Base-by-base conservation (phyloP, 1,139 yeast genomes). In the Saccharomyces hybrid region DNA sequence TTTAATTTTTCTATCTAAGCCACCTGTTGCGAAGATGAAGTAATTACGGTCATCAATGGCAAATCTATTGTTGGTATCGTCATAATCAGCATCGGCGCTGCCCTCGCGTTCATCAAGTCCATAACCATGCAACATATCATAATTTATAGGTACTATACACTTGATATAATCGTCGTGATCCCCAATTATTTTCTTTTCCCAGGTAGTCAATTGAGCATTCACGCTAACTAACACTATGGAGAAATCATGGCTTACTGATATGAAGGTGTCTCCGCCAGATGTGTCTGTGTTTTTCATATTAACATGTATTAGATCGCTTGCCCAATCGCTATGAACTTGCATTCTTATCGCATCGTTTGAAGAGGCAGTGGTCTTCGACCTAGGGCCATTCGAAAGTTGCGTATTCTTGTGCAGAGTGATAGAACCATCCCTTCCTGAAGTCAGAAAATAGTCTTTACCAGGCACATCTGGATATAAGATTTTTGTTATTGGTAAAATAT, bases 361-460 rank as follows among this genome's bases (percentile, higher is more conserved):
- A 8, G 19, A 16, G 1, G 28, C 57, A 46, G n/a, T 52, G 56
- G 5, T 54, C 57, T 19, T 19, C 19, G 19, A 19, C 19, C 52
- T 58, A 29, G 55, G 55, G 57, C 44, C 55, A n/a, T 38, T 38
- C 3, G 23, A 38, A n/a, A 38, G 13, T 1, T 38, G 44, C 1
- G n/a, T 9, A 6, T 38, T 38, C 25, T 16, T 55, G 55, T 69
- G 71, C 51, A 63, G 59, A 59, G 83, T 83, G 49, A 91, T 77
- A 16, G 86, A 78, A 3, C 98, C 98, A 70, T 91, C 98, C 60
- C 98, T 72, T 3, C 97, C 96, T 7, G 90, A 96, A 1, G 96
- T 83, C 62, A 79, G 76, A 29, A 84, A 71, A 50, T 71, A 70
- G 46, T 76, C 74, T 29, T 71, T 56, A 26, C 62, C 55, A 6